Conservation (phyloP, 2,329 filamentous ascomycete species). For the Arthrobotrys pseudoclavata region DNA sequence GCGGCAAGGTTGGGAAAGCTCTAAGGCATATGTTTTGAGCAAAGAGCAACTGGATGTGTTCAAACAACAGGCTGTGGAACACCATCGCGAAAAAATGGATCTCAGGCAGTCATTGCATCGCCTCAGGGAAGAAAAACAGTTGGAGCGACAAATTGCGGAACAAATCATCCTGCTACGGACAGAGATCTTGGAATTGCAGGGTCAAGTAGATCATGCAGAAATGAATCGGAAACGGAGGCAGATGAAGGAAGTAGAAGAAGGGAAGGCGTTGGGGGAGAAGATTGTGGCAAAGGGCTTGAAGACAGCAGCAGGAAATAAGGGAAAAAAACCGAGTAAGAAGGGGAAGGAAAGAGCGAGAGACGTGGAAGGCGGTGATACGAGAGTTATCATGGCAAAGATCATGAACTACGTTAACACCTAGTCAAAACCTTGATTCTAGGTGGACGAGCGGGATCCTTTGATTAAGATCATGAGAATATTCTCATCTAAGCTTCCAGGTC, state of each 20-base stretch:
- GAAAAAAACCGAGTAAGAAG: conserved; percentile 49
- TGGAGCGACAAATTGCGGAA: conserved; percentile 49
- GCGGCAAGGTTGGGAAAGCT: conserved; percentile 32
- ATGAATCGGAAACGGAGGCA: conserved; percentile 32
- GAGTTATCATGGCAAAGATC: conserved; percentile 40
- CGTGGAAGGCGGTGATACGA: conserved; percentile 19
- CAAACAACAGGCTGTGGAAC: conserved; percentile 28
- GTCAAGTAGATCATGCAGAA: conserved; percentile 36
- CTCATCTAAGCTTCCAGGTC: neutral
- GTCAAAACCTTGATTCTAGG: neutral
- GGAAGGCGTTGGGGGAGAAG: conserved; percentile 4
- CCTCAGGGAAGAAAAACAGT: conserved; percentile 48
- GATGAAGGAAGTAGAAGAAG: conserved; percentile 33
- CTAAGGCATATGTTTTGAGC: conserved; percentile 27
- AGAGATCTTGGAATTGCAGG: conserved; percentile 38
- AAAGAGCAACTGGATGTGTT: conserved; percentile 41
- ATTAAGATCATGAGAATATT: neutral
- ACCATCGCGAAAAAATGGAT: conserved; percentile 50
- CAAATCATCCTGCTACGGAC: conserved; percentile 53
- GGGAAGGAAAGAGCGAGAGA: conserved; percentile 54
- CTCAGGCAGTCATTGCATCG: conserved; percentile 46
- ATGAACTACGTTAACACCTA: conserved; percentile 46
- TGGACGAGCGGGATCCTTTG: neutral
- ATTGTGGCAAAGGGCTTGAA: conserved; percentile 28
- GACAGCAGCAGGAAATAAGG: conserved; percentile 31